Conservation (phyloP, 2,329 filamentous ascomycete genomes). For the Neocatenulostroma microsporum region DNA sequence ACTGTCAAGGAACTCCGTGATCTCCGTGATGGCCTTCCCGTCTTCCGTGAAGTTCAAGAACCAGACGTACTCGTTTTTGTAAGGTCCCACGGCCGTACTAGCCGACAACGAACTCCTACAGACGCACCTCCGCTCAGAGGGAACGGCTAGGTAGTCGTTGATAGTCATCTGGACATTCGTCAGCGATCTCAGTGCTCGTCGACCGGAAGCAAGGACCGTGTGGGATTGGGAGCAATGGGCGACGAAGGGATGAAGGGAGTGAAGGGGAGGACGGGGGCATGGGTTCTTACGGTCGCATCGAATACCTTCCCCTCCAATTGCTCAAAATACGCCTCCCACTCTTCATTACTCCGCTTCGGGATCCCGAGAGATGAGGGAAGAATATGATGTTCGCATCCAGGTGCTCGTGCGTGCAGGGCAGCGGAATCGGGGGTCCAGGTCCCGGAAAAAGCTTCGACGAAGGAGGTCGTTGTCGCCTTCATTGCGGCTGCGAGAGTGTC, state of each 20-base stretch:
- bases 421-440: constrained; percentile 10
- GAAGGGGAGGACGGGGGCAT: too few species aligned
- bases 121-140: constrained; percentile 8
- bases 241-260: background rate
- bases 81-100: constrained; percentile 12
- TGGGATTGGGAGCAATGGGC: too few species aligned
- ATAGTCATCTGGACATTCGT: constrained; percentile 14
- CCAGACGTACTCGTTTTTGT: constrained; percentile 19
- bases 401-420: constrained; percentile 8
- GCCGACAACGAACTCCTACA: constrained; percentile 12
- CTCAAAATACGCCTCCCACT: constrained; percentile 13
- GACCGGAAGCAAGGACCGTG: too few species aligned
- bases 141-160: constrained; percentile 14
- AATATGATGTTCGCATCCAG: constrained; percentile 13
- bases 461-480: constrained; percentile 14
- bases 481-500: constrained; percentile 11
- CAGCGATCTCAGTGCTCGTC: background rate
- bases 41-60: constrained; percentile 14
- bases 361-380: constrained; percentile 10
- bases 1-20: constrained; percentile 17
- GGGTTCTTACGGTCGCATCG: constrained; percentile 11
- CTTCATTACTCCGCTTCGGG: constrained; percentile 10
- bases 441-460: constrained; percentile 16
- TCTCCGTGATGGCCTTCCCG: constrained; percentile 13
- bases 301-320: constrained; percentile 10